Base-by-base conservation (phyloP, 805 yeast species). In the Sugiyamaella americana region DNA sequence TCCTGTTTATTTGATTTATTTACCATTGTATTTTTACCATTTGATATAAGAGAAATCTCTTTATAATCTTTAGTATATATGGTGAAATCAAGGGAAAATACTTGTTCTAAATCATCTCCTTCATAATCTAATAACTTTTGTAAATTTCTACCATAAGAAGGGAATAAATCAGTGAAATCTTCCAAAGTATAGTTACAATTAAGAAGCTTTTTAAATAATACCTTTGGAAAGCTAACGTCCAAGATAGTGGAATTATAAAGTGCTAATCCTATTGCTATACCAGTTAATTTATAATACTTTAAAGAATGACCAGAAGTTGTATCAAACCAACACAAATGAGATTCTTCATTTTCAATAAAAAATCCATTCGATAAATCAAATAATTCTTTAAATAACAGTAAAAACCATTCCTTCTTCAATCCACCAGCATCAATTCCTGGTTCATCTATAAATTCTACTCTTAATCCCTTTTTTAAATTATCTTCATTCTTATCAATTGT, bases 391-490 rank as follows among this genome's bases (percentile, higher is more conserved):
- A 85, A 80, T 35, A 93, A 67, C 35, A 89, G 65, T 41, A 79
- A 69, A 63, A 93, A 89, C 98, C 98, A 91, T 59, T 91, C 98
- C 59, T 88, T 89, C 57, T 83, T 79, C 49, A 91, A 71, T 0
- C 98, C 98, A 1, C 98, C 98, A 0, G 88, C 97, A 67, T 91
- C 98, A 19, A 91, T 76, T 0, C 98, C 98, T 0, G 89, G 94
- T 59, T 91, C 98, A 49, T 81, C 81, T 3, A 82, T 67, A 62
- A 93, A 91, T 56, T 85, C 89, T 5, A 93, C 82, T 51, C 79
- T 74, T 24, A 91, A 64, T 1, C 87, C 76, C 58, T 89, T 88
- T 56, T 83, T 79, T 48, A 88, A 69, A 57, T 85, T 86, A 8
- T 63, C 61, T 2, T 70, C 64, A 54, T 79, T 75, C 30, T 84